Base-by-base conservation (phyloP, 305 asterid species). In the Caryopteris hybrid region DNA sequence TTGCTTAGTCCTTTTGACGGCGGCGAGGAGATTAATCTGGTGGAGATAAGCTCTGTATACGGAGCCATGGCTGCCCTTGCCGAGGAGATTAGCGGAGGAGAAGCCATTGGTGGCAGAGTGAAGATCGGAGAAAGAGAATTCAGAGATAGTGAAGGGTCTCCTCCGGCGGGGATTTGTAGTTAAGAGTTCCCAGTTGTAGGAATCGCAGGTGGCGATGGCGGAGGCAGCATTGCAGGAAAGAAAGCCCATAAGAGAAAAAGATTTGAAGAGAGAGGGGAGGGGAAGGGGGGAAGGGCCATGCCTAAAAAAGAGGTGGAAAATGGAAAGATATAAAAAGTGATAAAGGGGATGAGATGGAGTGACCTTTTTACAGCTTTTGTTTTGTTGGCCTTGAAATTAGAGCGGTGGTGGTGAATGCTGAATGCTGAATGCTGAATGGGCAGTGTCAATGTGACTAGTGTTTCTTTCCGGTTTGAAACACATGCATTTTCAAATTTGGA, bases 11-110 rank as follows among this genome's bases (percentile, higher is more conserved):
- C 12, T 78, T 33, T 92, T 92, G 0, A 88, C 97, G 1, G 98
- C 98, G 25, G 85, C 96, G 59, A 69, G 33, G 61, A 78, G 80
- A 9, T 65, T 73, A 14, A 41, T 63, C 36, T 46, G 75, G 57
- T 16, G 31, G 74, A 84, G 76, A 33, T 74, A 54, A n/a, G 93
- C 91, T 74, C 69, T 84, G 82, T 87, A 91, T 3, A 91, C 95
- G 12, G 82, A 78, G 8, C 96, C 97, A 46, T 89, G 85, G 71
- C 95, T 89, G 43, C 96, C 96, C 61, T 87, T 89, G 8, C 98
- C 98, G 1, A 91, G 88, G 33, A 91, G 80, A 27, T 89, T 85
- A 16, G 71, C 68, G 8, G 78, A 42, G 20, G 92, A 84, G 86
- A 90, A 90, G 17, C 78, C 87, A 63, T 77, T 56, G 39, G 96